Percentiles rank a stretch among this genome's conserved stretches.
Evolutionary conservation across 2,329 filamentous ascomycete species (phyloP).

Genomic region (Hypoxylon sp.): DNA sequence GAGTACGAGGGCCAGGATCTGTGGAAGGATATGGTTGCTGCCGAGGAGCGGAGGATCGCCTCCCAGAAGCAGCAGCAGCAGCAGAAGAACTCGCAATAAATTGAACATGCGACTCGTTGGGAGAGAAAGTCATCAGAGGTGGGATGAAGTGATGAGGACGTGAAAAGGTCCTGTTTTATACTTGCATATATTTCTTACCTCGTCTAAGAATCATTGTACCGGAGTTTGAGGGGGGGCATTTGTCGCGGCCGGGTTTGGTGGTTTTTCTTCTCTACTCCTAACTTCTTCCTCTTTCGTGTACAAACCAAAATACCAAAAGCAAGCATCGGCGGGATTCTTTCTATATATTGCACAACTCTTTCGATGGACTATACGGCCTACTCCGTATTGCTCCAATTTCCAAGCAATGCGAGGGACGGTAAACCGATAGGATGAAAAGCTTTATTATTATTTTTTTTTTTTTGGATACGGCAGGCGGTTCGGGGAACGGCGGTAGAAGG

Average conservation of each 20-base stretch:
- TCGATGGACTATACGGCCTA: too few species aligned
- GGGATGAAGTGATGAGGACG: too few species aligned
- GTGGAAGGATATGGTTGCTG: slow-evolving; percentile 91
- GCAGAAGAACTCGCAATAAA: slow-evolving; percentile 17
- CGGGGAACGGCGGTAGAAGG: background rate
- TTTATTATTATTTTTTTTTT: too few species aligned
- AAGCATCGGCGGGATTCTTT: slow-evolving; percentile 5
- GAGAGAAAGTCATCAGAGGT: background rate
- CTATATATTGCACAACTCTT: background rate
- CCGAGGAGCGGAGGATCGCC: slow-evolving; percentile 72
- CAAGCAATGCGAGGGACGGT: too few species aligned
- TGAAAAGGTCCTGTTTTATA: too few species aligned
- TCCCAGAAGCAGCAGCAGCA: slow-evolving; percentile 51
- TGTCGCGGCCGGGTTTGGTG: background rate
- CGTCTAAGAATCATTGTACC: slow-evolving; percentile 21
- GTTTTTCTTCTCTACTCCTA: slow-evolving; percentile 4
- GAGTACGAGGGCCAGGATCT: slow-evolving; percentile 88
- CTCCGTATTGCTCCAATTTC: too few species aligned
- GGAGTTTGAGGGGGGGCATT: slow-evolving; percentile 18
- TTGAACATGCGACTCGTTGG: too few species aligned
- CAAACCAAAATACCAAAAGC: slow-evolving; percentile 14
- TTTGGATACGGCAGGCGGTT: too few species aligned
- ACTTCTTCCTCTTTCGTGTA: slow-evolving; percentile 24
- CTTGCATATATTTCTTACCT: slow-evolving; percentile 3
- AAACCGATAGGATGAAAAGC: too few species aligned